Conservation (phyloP, 495 filamentous ascomycete genomes). For the Aspergillus heteromorphus region DNA sequence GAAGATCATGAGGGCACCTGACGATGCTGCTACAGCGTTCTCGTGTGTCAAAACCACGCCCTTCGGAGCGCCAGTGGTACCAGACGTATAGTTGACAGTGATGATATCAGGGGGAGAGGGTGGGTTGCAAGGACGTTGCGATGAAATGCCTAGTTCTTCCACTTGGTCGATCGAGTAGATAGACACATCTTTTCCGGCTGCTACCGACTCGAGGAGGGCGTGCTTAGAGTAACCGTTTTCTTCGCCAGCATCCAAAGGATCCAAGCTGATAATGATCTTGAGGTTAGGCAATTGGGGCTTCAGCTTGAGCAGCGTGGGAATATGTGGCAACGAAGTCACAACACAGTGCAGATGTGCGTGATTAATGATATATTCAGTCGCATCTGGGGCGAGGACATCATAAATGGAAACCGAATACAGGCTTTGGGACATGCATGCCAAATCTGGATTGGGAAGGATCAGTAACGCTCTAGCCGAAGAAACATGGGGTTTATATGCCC, state of each 20-base stretch:
- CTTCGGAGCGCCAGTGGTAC: constrained; percentile 92
- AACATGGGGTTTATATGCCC: constrained; percentile 5
- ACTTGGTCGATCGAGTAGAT: constrained; percentile 74
- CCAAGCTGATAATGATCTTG: constrained; percentile 85
- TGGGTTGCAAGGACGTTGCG: constrained; percentile 58
- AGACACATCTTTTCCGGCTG: constrained; percentile 62
- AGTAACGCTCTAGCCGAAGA: neutral
- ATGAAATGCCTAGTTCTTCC: constrained; percentile 68
- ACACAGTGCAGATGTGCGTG: constrained; percentile 74
- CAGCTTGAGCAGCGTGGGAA: constrained; percentile 80
- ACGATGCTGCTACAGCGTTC: constrained; percentile 70
- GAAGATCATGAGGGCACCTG: constrained; percentile 49
- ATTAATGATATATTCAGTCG: constrained; percentile 93
- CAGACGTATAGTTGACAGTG: constrained; percentile 97
- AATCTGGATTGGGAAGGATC: constrained; percentile 48
- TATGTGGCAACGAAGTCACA: constrained; percentile 74
- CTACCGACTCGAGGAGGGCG: constrained; percentile 67
- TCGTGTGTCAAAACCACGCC: constrained; percentile 83
- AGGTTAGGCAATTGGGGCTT: constrained; percentile 70
- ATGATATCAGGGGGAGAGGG: constrained; percentile 72
- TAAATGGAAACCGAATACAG: constrained; percentile 92
- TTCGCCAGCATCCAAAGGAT: constrained; percentile 81
- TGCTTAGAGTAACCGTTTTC: constrained; percentile 70
- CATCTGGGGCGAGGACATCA: constrained; percentile 86
- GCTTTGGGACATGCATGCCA: constrained; percentile 83